Conservation (phyloP, 768 basidiomycete species). For the Tricholoma flavovirens region DNA sequence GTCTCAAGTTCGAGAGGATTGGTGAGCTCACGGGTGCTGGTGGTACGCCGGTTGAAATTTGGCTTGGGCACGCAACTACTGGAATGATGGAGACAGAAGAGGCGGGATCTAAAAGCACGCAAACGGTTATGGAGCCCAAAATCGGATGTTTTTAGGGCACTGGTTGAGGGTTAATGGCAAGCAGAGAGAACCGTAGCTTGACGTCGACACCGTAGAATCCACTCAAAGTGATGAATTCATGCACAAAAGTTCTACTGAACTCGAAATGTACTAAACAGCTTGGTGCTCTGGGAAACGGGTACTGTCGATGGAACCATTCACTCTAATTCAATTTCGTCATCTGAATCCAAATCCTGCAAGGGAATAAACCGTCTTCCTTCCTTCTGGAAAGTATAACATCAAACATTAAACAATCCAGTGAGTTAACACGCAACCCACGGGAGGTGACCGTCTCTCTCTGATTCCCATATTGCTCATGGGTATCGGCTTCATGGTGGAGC, state of each 20-base stretch:
- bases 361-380: conserved; percentile 46
- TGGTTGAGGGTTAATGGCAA: too few relatives aligned
- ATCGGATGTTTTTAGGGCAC: too few relatives aligned
- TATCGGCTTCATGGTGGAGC: neutral
- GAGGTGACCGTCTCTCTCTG: conserved; percentile 22
- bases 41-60: conserved; percentile 64
- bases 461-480: neutral
- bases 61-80: conserved; percentile 39
- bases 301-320: neutral
- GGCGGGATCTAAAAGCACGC: neutral
- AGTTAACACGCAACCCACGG: conserved; percentile 14
- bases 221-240: neutral
- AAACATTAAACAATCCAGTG: neutral
- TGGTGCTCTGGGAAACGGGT: neutral
- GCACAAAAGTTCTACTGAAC: neutral
- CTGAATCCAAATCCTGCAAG: conserved; percentile 37
- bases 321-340: conserved; percentile 10
- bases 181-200: neutral
- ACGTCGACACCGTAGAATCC: neutral
- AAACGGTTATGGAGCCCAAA: too few relatives aligned
- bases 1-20: conserved; percentile 51
- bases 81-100: neutral
- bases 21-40: conserved; percentile 54
- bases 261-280: neutral
- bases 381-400: conserved; percentile 20